Evolutionary conservation across 164 flowering plant species (phyloP), one percentile per base, ranked within the genome.

Genomic region (Paratinospora sagittata): DNA sequence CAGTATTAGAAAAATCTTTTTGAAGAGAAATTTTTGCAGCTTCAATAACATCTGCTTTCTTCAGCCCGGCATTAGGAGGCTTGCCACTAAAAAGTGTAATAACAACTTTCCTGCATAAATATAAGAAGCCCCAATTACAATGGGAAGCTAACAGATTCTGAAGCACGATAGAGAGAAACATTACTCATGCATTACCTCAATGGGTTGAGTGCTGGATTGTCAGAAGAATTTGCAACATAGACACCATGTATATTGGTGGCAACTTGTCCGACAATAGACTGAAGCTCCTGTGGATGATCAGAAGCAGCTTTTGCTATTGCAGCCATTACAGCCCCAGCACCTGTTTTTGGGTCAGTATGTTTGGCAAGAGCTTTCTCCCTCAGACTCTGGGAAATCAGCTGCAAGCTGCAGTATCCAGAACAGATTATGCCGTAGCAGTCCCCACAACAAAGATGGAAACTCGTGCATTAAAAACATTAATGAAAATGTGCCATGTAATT

Each of bases 171-270:
- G 24, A 55, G 21, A 8, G 61, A 55, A 7, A 19, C 61, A 16
- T 55, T 8, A 55, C 8, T 7, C 21, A 55, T 55, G 7, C 6
- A 68, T 49, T 71, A 88, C 97, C 98, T 91, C 45, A 94, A 75
- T 71, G 77, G 75, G 77, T 87, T 84, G 63, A 76, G 70, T 73
- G 82, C 78, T 30, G 96, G 81, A 74, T 82, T 73, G 24, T 84
- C 89, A 1, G 88, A 87, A 52, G 92, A 79, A 76, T 83, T 91
- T 67, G 77, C 78, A 66, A 90, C 92, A 82, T 84, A 94, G 60
- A 78, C 78, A 66, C 89, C 97, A 79, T 90, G 91, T 37, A 94
- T 78, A 30, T 85, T 79, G 2, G 67, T 64, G 37, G 97, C 95
- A 81, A 86, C 79, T 78, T 87, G 79, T 71, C 52, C 66, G 72